Evolutionary conservation across 768 basidiomycete genomes (phyloP).

Genomic region (Phlebiopsis gigantea): DNA sequence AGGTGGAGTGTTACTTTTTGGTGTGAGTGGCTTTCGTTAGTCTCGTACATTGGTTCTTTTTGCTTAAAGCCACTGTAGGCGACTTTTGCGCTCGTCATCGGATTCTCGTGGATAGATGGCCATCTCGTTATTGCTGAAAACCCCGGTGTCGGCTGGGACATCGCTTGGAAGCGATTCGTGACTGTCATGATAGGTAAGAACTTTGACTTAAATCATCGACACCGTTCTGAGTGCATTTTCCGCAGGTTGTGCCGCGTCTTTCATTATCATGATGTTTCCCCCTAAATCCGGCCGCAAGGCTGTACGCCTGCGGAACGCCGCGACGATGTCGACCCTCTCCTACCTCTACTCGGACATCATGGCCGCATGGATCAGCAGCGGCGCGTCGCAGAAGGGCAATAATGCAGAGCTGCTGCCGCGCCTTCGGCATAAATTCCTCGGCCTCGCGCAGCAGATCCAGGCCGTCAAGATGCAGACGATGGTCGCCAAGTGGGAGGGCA

Average conservation of each 20-base stretch:
- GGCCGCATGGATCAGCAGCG: slow-evolving; percentile 34
- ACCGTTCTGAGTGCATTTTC: background rate
- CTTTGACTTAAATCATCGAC: background rate
- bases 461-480: slow-evolving; percentile 29
- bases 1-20: slow-evolving; percentile 31
- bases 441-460: slow-evolving; percentile 29
- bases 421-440: slow-evolving; percentile 27
- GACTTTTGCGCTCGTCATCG: slow-evolving; percentile 41
- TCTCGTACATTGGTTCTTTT: background rate
- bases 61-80: slow-evolving; percentile 21
- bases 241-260: slow-evolving; percentile 43
- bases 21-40: slow-evolving; percentile 26
- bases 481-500: slow-evolving; percentile 44
- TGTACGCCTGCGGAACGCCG: slow-evolving; percentile 39
- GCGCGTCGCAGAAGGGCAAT: slow-evolving; percentile 11
- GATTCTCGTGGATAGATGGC: slow-evolving; percentile 55
- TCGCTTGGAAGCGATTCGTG: slow-evolving; percentile 48
- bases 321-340: slow-evolving; percentile 34
- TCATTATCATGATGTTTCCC: slow-evolving; percentile 50
- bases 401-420: slow-evolving; percentile 20
- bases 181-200: slow-evolving; percentile 43
- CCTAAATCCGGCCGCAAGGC: slow-evolving; percentile 42
- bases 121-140: slow-evolving; percentile 40
- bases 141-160: slow-evolving; percentile 45
- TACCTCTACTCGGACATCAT: slow-evolving; percentile 38